A percentile compares a stretch with the other conserved stretches of the same genome.
These are phyloP conservation scores for Cryptosporidium ryanae DNA, from an alignment of 169 alveolate genomes.

Conservation along the genomic window DNA sequence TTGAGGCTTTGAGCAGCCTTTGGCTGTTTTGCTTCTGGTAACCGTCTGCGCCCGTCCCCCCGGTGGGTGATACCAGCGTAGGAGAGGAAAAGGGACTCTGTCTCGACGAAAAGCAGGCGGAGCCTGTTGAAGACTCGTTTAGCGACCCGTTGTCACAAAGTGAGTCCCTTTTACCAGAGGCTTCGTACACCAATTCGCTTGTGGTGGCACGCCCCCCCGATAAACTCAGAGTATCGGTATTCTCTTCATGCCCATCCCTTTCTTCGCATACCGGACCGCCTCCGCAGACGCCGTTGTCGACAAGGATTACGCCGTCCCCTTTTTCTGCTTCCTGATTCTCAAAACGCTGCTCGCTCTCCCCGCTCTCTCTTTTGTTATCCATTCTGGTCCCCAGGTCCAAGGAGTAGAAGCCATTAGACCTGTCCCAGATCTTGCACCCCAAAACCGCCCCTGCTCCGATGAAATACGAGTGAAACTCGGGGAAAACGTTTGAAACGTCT, in stretches of 20 bases:
- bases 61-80: neutral
- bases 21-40: neutral
- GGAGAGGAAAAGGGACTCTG: constrained; percentile 28
- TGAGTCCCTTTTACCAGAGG: neutral
- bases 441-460: constrained; percentile 65
- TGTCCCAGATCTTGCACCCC: constrained; percentile 56
- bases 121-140: neutral
- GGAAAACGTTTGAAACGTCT: constrained; percentile 49
- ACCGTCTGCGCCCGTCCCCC: neutral
- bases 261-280: too few relatives aligned
- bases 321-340: too few relatives aligned
- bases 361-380: neutral
- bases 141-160: neutral
- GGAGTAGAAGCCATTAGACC: neutral
- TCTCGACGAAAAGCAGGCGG: too few relatives aligned
- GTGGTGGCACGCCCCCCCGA: too few relatives aligned
- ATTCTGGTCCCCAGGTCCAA: too few relatives aligned
- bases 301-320: too few relatives aligned
- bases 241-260: neutral
- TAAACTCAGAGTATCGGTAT: neutral
- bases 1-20: too few relatives aligned
- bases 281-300: too few relatives aligned
- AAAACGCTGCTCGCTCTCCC: too few relatives aligned
- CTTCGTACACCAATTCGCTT: neutral
- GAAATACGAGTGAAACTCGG: constrained; percentile 39